These are phyloP conservation scores for Noccaea caerulescens DNA, from an alignment of 345 rosid genomes.

Conservation along the genomic window DNA sequence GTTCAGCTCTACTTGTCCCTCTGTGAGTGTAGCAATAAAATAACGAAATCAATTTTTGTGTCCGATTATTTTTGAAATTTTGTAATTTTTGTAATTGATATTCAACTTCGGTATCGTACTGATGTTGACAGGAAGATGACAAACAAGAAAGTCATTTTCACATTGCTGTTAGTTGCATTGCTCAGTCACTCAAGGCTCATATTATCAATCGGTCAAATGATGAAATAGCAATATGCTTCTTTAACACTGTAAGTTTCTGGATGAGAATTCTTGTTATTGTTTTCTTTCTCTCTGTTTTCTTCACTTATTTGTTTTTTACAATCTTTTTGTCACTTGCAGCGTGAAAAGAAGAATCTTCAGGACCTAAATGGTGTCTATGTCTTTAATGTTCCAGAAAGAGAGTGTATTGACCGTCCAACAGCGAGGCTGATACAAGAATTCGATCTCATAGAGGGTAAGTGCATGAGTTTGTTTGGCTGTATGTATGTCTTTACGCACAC, in stretches of 20 bases:
- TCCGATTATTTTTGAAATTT: neutral
- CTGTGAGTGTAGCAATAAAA: slow-evolving; percentile 50
- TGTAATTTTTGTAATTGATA: neutral
- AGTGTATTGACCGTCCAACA: slow-evolving; percentile 78
- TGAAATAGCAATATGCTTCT: slow-evolving; percentile 90
- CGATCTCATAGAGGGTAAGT: slow-evolving; percentile 68
- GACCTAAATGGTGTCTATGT: slow-evolving; percentile 80
- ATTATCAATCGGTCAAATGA: slow-evolving; percentile 78
- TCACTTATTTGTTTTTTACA: slow-evolving; percentile 11
- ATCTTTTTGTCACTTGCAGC: slow-evolving; percentile 57
- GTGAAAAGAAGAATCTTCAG: slow-evolving; percentile 88
- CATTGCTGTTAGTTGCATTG: slow-evolving; percentile 68
- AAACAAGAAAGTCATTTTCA: slow-evolving; percentile 76
- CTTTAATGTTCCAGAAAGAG: slow-evolving; percentile 76
- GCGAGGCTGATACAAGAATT: slow-evolving; percentile 88
- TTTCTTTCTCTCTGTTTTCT: neutral
- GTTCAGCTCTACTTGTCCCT: slow-evolving; percentile 57
- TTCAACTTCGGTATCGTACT: neutral
- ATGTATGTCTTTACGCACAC: slow-evolving; percentile 1
- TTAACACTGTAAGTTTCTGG: slow-evolving; percentile 71
- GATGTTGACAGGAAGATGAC: slow-evolving; percentile 58
- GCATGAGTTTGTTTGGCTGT: neutral
- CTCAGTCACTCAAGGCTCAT: slow-evolving; percentile 75
- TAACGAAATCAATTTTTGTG: neutral
- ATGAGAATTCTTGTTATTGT: slow-evolving; percentile 5